Base-by-base conservation (phyloP, 2,329 filamentous ascomycete genomes). In the Cercospora sesami region DNA sequence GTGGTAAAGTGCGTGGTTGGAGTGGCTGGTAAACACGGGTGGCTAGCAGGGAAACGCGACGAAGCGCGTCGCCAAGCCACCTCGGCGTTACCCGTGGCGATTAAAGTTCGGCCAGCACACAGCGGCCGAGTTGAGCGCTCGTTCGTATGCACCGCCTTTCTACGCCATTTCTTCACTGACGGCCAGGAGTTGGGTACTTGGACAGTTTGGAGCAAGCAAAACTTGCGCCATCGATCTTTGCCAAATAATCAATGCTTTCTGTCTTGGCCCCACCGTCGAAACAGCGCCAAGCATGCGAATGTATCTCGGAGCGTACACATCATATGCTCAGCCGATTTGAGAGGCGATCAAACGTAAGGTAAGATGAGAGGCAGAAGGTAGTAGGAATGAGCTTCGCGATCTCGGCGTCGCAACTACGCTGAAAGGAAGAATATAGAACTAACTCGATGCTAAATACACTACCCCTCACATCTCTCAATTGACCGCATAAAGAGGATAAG, bases 11-110 rank as follows among this genome's bases (percentile, higher is more conserved):
- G 21, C 2, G 36, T 31, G 58, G 31, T 39, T 36, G 36, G 58
- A 45, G 36, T 21, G 58, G 58, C 58, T 60, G 58, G 58, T 16
- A 60, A 45, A 60, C 31, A 23, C 31, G 58, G n/a, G 31, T 60
- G 58, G 53, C 53, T 28, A 28, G 53, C 53, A 31, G 53, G 53
- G 53, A 33, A 28, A 30, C 26, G 53, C 53, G 55, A 55, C 48
- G 12, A 14, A n/a, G 12, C 12, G 48, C 21, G 48, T 16, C 55
- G 55, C 55, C 55, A 36, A 59, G 55, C 30, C 55, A 21, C 31
- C 18, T 36, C 28, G 55, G 55, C 55, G 30, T 23, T 10, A 21
- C 7, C n/a, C 55, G 16, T 16, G 21, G 26, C 53, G 16, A 42
- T 42, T n/a, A 42, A 2, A 42, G 36, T 42, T 42, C 7, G 36